Base-by-base conservation (phyloP, 1,139 yeast species). In the Sugiyamaella paludigena region DNA sequence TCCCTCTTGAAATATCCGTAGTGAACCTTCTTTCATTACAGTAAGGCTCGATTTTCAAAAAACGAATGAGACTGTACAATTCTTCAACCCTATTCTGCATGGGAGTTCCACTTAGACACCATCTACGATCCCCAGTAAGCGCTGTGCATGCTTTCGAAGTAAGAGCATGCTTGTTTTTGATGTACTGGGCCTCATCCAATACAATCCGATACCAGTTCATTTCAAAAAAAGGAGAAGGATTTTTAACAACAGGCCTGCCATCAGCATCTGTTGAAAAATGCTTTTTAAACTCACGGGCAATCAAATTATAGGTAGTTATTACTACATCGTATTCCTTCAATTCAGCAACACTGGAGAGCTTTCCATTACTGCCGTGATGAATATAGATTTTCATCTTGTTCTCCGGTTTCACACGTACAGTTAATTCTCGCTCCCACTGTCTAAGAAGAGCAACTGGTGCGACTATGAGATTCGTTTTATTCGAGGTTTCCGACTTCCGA, bases 61-160 rank as follows among this genome's bases (percentile, higher is more conserved):
- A 92, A 54, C 91, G 68, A 28, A 92, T 64, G 40, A 89, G 69
- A 1, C 97, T 89, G 63, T 75, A 87, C 36, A 94, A 70, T 60
- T 92, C 99, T 38, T 80, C 85, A 51, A 91, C 78, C 47, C 74
- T 78, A 60, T 92, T 92, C 68, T 94, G 98, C 73, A 94, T 84
- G 0, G 98, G 98, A 0, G 99, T 92, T 58, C 98, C 99, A 4
- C 95, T 82, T 38, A 92, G 71, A 60, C 96, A 86, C 81, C 95
- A 83, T 49, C 92, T 73, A 58, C 79, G 81, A 0, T 64, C 67
- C 0, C 82, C 71, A 30, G 74, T 67, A 13, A 91, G 56, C 11
- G 77, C 72, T 5, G 83, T 76, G 47, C 84, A 83, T 0, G 96
- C 83, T 52, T 76, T 78, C 1, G 96, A 81, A 2, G 84, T 75